These are phyloP conservation scores for Botrytis medusae DNA, from an alignment of 2,329 filamentous ascomycete species.

Conservation along the genomic window DNA sequence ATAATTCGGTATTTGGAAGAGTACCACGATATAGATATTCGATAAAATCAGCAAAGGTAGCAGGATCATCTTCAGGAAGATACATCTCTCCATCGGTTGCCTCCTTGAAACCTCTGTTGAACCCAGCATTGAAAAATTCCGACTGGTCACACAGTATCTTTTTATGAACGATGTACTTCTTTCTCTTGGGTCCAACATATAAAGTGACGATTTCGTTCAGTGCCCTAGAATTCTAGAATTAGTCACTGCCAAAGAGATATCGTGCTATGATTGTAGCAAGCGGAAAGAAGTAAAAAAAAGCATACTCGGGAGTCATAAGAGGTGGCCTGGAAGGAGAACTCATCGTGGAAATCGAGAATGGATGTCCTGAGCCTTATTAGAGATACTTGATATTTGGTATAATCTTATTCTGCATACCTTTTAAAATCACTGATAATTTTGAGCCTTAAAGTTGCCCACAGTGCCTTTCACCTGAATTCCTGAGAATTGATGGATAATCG, in stretches of 20 bases:
- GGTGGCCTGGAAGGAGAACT: neutral
- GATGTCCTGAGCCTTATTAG: neutral
- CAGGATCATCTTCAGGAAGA: constrained; percentile 23
- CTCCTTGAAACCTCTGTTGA: constrained; percentile 17
- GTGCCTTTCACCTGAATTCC: neutral
- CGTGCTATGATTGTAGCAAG: neutral
- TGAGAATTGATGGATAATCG: neutral
- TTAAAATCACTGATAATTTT: too few relatives aligned
- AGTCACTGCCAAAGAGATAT: too few relatives aligned
- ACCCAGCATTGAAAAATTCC: constrained; percentile 23
- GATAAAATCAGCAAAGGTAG: neutral
- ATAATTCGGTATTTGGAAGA: neutral
- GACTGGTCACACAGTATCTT: constrained; percentile 25
- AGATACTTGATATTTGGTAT: fast-evolving
- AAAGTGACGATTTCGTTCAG: constrained; percentile 21
- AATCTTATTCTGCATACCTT: neutral
- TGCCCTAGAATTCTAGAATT: too few relatives aligned
- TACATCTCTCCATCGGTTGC: neutral
- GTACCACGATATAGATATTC: constrained; percentile 4
- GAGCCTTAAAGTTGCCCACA: too few relatives aligned
- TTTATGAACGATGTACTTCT: constrained; percentile 28
- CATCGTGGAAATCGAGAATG: neutral
- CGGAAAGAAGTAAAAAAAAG: neutral
- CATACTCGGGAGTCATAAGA: constrained; percentile 15
- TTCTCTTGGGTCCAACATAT: constrained; percentile 19